Evolutionary conservation across 2,329 filamentous ascomycete species (phyloP), one percentile per base, ranked within the genome.

Genomic region (Colletotrichum higginsianum): DNA sequence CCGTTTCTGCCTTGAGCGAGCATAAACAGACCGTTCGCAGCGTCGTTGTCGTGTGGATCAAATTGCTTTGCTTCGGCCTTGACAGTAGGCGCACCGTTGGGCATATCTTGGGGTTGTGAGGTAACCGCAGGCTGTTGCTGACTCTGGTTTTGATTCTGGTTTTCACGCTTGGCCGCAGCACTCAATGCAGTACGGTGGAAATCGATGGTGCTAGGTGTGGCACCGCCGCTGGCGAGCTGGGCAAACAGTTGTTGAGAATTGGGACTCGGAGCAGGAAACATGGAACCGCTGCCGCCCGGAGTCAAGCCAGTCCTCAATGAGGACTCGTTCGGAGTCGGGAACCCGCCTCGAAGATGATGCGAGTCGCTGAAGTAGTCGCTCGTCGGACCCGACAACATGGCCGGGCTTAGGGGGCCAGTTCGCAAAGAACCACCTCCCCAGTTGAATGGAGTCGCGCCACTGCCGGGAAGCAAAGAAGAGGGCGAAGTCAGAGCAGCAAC

Each of bases 281-380:
- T 98, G 77, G 95, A 97, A 77, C 95, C 96, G 80, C 95, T 95
- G 75, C 96, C 96, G 72, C 96, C 96, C 60, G 96, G 96, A 64
- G 96, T 98, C 75, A 98, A 84, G 67, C 96, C 96, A 72, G 95
- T 96, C 72, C 96, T 89, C 63, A 98, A 85, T 3, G 94, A 97
- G 9, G 96, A 98, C 84, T 99, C 96, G 89, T 98, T 98, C 0
- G 96, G 96, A 4, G 96, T 98, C 5, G 95, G 94, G 79, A 98
- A 98, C 65, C 94, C 93, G 76, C 94, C 91, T 75, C 93, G 90
- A 74, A 97, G 86, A 71, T 90, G 92, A 79, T 92, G 90, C 21
- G 91, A 92, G 78, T 97, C 94, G 76, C 90, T 89, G 80, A 98
- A 98, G 84, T 98, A 98, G 80, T 98, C 95, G 80, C 89, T 93